Base-by-base conservation (phyloP, 306 rosid species). In the Sicyos baderoa region DNA sequence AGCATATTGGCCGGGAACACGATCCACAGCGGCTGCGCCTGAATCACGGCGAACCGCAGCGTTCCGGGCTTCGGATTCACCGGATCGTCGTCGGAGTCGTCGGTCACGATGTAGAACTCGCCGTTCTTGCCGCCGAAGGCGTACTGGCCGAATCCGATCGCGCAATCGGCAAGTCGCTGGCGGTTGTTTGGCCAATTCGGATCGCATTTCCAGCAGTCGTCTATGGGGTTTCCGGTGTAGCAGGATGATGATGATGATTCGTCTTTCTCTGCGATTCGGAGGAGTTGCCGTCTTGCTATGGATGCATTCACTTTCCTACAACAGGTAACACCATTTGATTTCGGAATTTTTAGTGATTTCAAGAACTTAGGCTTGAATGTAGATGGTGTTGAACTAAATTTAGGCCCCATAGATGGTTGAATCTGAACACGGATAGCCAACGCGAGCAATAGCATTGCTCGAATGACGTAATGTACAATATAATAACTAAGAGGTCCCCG, bases 131-230 rank as follows among this genome's bases (percentile, higher is more conserved):
- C 99, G 23, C 99, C 99, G 22, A 79, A 79, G 0, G 99, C 99
- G 40, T 89, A 85, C 68, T 93, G 99, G 10, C 99, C 99, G 16
- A 93, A 93, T 70, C 99, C 99, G 10, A 93, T 93, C 3, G 79
- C 95, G 67, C 99, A 93, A 2, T 93, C 99, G 0, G 99, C 99
- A 10, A 93, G 73, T 19, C 94, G 74, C 72, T 90, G 97, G 2
- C 99, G 73, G 65, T 90, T 82, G 79, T 84, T 93, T 9, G 99
- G 84, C 99, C 99, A 93, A 12, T 90, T 82, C 10, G 91, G 91
- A 80, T 93, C 99, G 60, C 99, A 93, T 88, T 90, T 93, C 99
- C 99, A 93, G 76, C 99, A 93, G 73, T 93, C 99, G 48, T 93
- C 99, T 0, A 93, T 88, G 3, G 99, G 99, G 82, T 93, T 93